phyloP scores from a whole-genome alignment of 768 basidiomycete genomes.

The Russula olivacea region DNA sequence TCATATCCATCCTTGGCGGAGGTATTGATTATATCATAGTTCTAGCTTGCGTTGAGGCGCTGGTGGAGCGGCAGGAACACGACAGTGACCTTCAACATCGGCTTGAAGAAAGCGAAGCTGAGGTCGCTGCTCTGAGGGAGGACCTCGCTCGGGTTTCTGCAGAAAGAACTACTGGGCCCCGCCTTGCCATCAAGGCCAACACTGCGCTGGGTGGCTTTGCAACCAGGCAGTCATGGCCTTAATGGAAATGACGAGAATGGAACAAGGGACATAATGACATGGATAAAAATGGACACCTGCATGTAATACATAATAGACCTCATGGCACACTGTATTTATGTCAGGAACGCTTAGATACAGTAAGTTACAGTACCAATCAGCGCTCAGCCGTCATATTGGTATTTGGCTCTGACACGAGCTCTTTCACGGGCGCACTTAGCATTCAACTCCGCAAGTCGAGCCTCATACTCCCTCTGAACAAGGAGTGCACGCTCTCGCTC shows the following conservation, averaged over 20 bases:
- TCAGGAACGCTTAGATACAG: too few species aligned
- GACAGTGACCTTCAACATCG: not conserved
- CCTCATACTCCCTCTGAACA: not conserved
- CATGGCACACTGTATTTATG: too few species aligned
- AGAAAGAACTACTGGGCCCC: not conserved
- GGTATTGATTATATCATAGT: not conserved
- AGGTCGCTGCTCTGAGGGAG: not conserved
- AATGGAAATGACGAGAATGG: not conserved
- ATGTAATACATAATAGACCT: too few species aligned
- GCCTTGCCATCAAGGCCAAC: not conserved
- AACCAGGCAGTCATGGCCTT: not conserved
- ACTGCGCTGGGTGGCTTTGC: not conserved
- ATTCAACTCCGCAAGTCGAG: not conserved
- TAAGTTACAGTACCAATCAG: too few species aligned
- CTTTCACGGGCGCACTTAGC: not conserved
- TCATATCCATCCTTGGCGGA: not conserved
- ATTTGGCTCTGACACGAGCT: not conserved
- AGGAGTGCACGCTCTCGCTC: not conserved
- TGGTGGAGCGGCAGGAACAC: not conserved
- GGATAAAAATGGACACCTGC: too few species aligned
- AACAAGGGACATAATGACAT: not conserved
- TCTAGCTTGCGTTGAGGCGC: not conserved
- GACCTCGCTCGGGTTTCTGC: not conserved
- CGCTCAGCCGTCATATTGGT: too few species aligned
- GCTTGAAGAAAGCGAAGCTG: not conserved